Evolutionary conservation across 78 protist species (phyloP).

Genomic region (Tieghemostelium lacteum): DNA sequence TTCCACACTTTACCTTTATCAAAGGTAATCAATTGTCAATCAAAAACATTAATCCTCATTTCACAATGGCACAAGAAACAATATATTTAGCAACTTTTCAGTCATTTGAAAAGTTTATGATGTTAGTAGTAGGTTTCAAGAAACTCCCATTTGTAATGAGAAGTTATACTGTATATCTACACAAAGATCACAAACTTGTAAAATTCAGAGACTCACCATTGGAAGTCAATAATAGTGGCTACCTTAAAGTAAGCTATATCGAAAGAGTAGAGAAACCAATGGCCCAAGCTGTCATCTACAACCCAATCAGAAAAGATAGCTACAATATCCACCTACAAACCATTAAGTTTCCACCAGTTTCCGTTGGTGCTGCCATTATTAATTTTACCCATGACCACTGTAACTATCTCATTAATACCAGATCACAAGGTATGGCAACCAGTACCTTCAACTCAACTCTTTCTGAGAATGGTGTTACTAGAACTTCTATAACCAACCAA

Average conservation of each 20-base stretch:
- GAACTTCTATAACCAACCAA: no score
- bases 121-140: no score
- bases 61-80: no score
- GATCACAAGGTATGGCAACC: no score
- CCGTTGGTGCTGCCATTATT: background rate
- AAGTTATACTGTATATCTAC: background rate
- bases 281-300: background rate
- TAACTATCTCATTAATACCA: no score
- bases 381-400: background rate
- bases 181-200: slow-evolving; percentile 13
- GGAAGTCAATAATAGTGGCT: background rate
- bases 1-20: slow-evolving; percentile 9
- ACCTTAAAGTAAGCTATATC: background rate
- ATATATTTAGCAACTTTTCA: background rate
- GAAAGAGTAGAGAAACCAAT: background rate
- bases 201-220: slow-evolving; percentile 36
- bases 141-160: background rate
- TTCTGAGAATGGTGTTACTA: no score
- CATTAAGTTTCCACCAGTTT: background rate
- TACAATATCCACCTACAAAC: no score
- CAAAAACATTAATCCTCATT: background rate
- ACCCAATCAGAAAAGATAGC: background rate
- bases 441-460: no score
- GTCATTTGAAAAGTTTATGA: no score
- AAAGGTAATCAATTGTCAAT: background rate